Evolutionary conservation across 805 yeast genomes (phyloP), one percentile per base, ranked within the genome.

Genomic region (Scheffersomyces amazonensis): DNA sequence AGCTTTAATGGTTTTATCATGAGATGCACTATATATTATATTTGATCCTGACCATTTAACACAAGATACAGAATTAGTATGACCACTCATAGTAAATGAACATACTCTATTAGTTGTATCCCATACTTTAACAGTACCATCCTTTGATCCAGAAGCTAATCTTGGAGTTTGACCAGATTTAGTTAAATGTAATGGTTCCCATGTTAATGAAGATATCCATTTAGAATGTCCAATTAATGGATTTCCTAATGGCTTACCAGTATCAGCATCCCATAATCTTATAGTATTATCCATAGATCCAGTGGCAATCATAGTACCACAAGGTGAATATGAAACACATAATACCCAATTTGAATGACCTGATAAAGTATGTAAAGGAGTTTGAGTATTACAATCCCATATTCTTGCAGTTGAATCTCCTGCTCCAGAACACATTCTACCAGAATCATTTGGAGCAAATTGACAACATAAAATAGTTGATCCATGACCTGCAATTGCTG

Each of bases 21-120:
- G 98, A 7, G 97, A 89, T 1, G 87, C 90, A 22, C 95, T 80
- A 60, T 90, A 93, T 24, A 93, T 72, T 15, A 83, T 71, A 37
- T 89, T 87, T 32, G 79, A 68, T 2, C 99, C 99, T 41, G 96
- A 87, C 99, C 99, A 93, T 60, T 83, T 89, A n/a, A 90, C 95
- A 65, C 97, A 88, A 1, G 96, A 83, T 2, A 93, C 97, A 1
- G 95, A 78, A 35, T 85, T 79, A 22, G 88, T 75, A 56, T 93
- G 99, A 0, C 98, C 97, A 38, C 86, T 77, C 73, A 93, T 66
- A 2, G 95, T 83, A 57, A 75, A 70, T 36, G 76, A 52, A 50
- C 89, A 80, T 1, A 71, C 73, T 48, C 96, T 75, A 30, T 81
- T 65, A 11, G 78, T 73, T 2, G 88, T 75, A 53, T 91, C 96